A percentile compares a stretch with the other conserved stretches of the same genome.
Conservation (phyloP, 116 monocot species). For the Papilionanthe hybrid region DNA sequence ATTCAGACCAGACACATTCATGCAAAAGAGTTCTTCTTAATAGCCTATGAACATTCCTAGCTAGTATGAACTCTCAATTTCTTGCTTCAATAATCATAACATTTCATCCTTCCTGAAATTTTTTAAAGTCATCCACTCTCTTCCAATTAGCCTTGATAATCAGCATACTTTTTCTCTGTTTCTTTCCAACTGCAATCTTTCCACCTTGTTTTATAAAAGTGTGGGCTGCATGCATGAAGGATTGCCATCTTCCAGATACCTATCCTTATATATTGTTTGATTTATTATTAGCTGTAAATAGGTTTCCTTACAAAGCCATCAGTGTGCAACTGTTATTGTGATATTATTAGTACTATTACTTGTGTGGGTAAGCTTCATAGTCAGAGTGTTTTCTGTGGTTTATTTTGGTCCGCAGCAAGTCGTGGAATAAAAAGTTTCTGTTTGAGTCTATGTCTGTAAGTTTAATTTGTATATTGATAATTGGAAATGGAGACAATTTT, state of each 20-base stretch:
- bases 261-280: background rate
- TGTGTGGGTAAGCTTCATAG: no score
- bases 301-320: background rate
- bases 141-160: background rate
- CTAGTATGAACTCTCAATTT: background rate
- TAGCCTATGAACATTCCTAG: conserved; percentile 34
- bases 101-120: background rate
- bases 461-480: no score
- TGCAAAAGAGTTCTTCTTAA: conserved; percentile 83
- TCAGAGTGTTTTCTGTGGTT: no score
- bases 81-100: background rate
- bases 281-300: conserved; percentile 26
- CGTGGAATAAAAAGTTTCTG: no score
- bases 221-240: background rate
- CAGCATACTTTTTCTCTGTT: background rate
- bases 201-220: background rate
- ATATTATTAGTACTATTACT: no score
- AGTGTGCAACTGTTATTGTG: no score
- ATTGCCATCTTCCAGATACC: background rate
- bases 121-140: no score
- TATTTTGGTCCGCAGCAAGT: no score
- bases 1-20: conserved; percentile 39
- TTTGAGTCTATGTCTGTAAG: no score
- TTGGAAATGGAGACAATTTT: no score
- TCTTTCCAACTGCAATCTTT: background rate